Base-by-base conservation (phyloP, 169 alveolate genomes). In the Besnoitia besnoiti region DNA sequence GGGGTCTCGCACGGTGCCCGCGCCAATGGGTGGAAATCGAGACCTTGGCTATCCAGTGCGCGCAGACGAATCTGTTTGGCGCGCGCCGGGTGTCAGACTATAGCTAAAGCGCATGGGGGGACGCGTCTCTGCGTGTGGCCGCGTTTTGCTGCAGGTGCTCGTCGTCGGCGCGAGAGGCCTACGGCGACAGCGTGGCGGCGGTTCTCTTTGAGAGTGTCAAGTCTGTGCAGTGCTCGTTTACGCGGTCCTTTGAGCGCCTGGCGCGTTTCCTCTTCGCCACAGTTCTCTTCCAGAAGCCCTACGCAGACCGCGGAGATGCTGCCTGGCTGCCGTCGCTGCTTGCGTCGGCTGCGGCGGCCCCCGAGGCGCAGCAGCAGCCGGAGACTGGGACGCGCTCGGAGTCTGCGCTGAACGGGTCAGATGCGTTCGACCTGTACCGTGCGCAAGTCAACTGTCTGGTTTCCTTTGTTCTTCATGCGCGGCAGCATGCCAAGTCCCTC, bases 241-340 rank as follows among this genome's bases (percentile, higher is more conserved):
- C 14, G 47, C 4, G 47, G 14, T n/a, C 80, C 19, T 67, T 67
- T n/a, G 80, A 67, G 14, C n/a, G 80, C 39, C 39, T 67, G 24
- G 47, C n/a, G 14, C 80, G 80, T 42, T 67, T 67, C 80, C 80
- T 67, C 42, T 67, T 67, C 24, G 80, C 80, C 80, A 33, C 80
- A 10, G 80, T 67, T 5, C 42, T 67, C 12, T 67, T 67, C n/a
- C 80, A 67, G 44, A 67, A 67, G 80, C 39, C 80, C n/a, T 67
- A 67, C 80, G 44, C 10, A 42, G 80, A 67, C 14, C 24, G 10
- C 80, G 80, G 39, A 1, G 44, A 30, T 2, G 12, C 39, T 21
- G 19, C 80, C 42, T 67, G 80, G 39, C 39, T 16, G 47, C 44
- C 80, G 7, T 5, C 8, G 21, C 42, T 4, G 44, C 10, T 21